Percentiles rank a stretch among this genome's conserved stretches.
Evolutionary conservation across 2,329 filamentous ascomycete genomes (phyloP).

Genomic region (Graphiopsis chlorocephala): DNA sequence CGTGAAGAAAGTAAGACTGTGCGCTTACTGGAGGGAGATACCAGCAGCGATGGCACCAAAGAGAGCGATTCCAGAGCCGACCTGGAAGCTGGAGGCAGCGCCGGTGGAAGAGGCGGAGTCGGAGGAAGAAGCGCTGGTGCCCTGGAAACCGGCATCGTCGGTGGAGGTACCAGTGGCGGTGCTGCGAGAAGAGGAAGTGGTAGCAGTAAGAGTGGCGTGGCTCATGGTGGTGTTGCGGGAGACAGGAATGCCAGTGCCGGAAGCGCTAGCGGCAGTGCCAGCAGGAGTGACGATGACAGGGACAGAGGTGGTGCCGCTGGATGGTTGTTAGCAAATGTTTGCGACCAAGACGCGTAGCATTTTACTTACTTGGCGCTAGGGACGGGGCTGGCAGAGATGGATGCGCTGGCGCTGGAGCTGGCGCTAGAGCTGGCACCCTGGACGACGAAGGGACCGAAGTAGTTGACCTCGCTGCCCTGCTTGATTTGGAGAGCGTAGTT

Average conservation of each 20-base stretch:
- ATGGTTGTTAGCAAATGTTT: neutral
- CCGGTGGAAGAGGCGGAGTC: constrained; percentile 18
- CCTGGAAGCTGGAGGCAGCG: constrained; percentile 27
- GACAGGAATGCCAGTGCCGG: constrained; percentile 26
- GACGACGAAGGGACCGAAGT: constrained; percentile 52
- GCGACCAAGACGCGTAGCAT: neutral
- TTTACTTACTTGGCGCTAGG: constrained; percentile 15
- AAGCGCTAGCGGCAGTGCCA: constrained; percentile 16
- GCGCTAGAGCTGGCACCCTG: constrained; percentile 30
- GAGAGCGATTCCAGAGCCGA: constrained; percentile 38
- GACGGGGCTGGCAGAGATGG: constrained; percentile 21
- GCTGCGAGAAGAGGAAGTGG: constrained; percentile 13
- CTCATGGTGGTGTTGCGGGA: constrained; percentile 31
- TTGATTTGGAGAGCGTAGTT: constrained; percentile 61
- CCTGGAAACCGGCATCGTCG: constrained; percentile 14
- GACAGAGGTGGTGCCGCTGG: constrained; percentile 21
- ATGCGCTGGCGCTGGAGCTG: constrained; percentile 28
- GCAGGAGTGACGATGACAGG: constrained; percentile 15
- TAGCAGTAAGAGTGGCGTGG: constrained; percentile 23
- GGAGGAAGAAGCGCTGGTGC: constrained; percentile 5
- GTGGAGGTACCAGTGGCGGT: constrained; percentile 16
- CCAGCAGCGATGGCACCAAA: constrained; percentile 42
- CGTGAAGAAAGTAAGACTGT: neutral
- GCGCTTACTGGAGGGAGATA: constrained; percentile 21
- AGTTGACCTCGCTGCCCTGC: constrained; percentile 54